Base-by-base conservation (phyloP, 352 stramenopile species). In the Discostella stelligera region DNA sequence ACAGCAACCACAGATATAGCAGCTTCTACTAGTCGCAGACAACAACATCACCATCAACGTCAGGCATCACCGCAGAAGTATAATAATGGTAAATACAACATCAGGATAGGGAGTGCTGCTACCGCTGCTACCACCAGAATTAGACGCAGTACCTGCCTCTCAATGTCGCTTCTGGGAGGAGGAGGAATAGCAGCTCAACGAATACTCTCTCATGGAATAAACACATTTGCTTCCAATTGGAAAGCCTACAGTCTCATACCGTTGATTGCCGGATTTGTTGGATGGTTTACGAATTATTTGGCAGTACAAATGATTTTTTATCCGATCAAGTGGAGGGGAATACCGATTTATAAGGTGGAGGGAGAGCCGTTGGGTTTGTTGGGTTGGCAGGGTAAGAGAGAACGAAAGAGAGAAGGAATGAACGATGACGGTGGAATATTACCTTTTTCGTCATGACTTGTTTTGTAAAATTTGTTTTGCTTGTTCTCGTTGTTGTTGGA, bases 281-380 rank as follows among this genome's bases (percentile, higher is more conserved):
- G 84, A 27, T 90, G 80, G 74, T 76, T 90, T 53, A 90, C 84
- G 25, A 90, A 90, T 66, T 86, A 84, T 65, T 66, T 91, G 37
- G 96, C 95, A 44, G 89, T 98, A 1, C 96, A 94, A 86, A 98
- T 98, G 95, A 98, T 97, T 39, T 98, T 98, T 75, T 98, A 98
- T 82, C 96, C 96, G 2, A 83, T 98, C 23, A 73, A 94, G 66
- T 98, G 96, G 85, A 80, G 93, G 46, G 96, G 96, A 20, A 92
- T 95, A 37, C 86, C 96, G 37, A 91, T 97, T 75, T 78, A 79
- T 53, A 84, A 76, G 41, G 70, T 84, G n/a, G 79, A 90, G 61
- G 97, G 97, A 74, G 74, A 89, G 66, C 88, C 88, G 18, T 94
- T 94, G 32, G 95, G 95, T 11, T 80, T 98, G n/a, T 60, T 93